Evolutionary conservation across 495 filamentous ascomycete species (phyloP), one percentile per base, ranked within the genome.

Genomic region (Diplogelasinospora grovesii): DNA sequence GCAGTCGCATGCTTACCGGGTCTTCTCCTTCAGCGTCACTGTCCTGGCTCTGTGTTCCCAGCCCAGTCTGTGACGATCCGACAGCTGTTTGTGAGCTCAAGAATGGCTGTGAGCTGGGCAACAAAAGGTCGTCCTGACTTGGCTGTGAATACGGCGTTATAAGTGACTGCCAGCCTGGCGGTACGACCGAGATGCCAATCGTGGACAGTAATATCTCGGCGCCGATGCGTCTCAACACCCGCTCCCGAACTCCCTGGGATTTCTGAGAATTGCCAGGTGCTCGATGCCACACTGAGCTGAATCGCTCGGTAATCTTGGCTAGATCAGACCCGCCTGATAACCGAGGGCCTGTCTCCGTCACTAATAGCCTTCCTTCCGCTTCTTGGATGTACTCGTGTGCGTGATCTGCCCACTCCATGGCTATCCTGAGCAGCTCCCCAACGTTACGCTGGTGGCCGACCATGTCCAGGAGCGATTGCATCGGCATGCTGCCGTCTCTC

Each of bases 181-280:
- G 49, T 15, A 46, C 22, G 5, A 39, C 36, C 8, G 44, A 39
- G 4, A 61, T 42, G 4, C 48, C 50, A 19, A 54, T 41, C 30
- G 42, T 50, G 19, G 48, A 43, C 15, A 61, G 46, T 15, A 46
- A 47, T 22, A 46, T 41, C 41, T 57, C 48, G 10, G 50, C 46
- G 1, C 53, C 56, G 21, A 59, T 46, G 19, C 21, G 43, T 14
- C 45, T 41, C 4, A 53, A 6, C 5, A 53, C 39, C 15, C 28
- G 32, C 14, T 35, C 8, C 21, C 18, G 38, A 24, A 32, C 14
- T 8, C 26, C n/a, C n/a, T n/a, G n/a, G 22, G 10, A 16, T 11
- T 14, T 27, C 30, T 11, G 30, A 18, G 6, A 10, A n/a, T 7
- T 41, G 34, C 1, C 37, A 22, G 2, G 16, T 31, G 16, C n/a